These are phyloP conservation scores for Globisporangium nodosum DNA, from an alignment of 352 stramenopile species.

Conservation along the genomic window DNA sequence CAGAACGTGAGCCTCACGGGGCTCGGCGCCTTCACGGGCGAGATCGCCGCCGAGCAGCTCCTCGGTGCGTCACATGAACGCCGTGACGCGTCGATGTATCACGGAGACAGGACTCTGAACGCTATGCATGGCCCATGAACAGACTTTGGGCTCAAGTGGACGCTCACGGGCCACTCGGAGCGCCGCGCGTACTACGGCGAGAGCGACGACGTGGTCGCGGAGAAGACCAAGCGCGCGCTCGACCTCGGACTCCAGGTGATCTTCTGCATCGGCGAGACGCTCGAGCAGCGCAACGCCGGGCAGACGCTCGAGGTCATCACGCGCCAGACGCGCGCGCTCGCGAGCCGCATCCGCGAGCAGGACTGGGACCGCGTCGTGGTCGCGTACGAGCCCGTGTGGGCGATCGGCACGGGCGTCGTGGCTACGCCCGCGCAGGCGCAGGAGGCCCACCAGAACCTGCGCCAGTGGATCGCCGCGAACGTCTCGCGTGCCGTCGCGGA, in stretches of 20 bases:
- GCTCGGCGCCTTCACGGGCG: conserved; percentile 91
- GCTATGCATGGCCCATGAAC: neutral
- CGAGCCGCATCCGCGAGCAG: conserved; percentile 78
- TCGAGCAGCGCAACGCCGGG: conserved; percentile 84
- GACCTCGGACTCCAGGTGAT: conserved; percentile 90
- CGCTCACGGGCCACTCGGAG: conserved; percentile 91
- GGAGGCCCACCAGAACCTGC: conserved; percentile 84
- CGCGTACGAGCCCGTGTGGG: conserved; percentile 97
- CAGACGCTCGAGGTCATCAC: conserved; percentile 92
- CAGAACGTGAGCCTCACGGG: conserved; percentile 84
- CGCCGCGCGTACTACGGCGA: conserved; percentile 90
- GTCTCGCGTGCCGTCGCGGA: conserved; percentile 66
- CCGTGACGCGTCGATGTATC: neutral
- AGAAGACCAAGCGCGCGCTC: conserved; percentile 90
- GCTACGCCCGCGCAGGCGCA: conserved; percentile 95
- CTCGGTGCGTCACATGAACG: conserved; percentile 21
- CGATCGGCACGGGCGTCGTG: conserved; percentile 96
- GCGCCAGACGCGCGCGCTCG: conserved; percentile 93
- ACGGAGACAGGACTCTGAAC: neutral
- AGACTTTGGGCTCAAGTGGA: conserved; percentile 75
- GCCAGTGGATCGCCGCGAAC: conserved; percentile 65
- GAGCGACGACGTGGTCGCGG: conserved; percentile 91
- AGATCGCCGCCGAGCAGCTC: conserved; percentile 89
- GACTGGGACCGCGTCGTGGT: conserved; percentile 88
- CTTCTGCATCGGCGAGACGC: conserved; percentile 96